Percentiles rank a stretch among this genome's conserved stretches.
phyloP scores from a whole-genome alignment of 2,329 filamentous ascomycete species.

The Diaporthe citri region DNA sequence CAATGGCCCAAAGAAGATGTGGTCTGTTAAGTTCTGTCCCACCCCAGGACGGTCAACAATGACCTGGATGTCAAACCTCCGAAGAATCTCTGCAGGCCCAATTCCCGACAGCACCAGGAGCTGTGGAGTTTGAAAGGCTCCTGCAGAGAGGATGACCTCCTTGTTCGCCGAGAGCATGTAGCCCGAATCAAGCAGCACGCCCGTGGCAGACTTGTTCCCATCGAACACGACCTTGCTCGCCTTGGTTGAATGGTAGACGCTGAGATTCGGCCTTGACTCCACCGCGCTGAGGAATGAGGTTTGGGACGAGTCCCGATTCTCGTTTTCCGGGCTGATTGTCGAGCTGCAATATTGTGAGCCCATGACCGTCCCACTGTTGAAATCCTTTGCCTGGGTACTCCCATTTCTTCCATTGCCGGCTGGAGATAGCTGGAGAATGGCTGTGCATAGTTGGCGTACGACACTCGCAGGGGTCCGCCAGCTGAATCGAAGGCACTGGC shows the following conservation, averaged over 20 bases:
- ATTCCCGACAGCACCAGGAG: constrained; percentile 46
- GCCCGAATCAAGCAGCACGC: not conserved
- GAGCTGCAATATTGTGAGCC: constrained; percentile 14
- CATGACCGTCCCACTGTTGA: not conserved
- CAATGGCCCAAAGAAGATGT: constrained; percentile 20
- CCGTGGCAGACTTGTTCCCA: constrained; percentile 22
- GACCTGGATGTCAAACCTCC: constrained; percentile 46
- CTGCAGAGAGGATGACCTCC: constrained; percentile 59
- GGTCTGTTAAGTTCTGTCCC: constrained; percentile 27
- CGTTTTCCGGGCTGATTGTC: not conserved
- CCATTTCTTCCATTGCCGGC: not conserved
- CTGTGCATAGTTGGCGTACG: constrained; percentile 12
- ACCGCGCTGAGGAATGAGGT: not conserved
- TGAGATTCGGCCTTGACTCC: not conserved
- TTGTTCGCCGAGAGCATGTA: constrained; percentile 19
- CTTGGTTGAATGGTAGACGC: constrained; percentile 3
- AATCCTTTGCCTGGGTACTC: not conserved
- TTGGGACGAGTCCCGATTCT: constrained; percentile 13
- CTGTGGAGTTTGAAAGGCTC: constrained; percentile 56
- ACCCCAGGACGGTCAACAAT: constrained; percentile 46
- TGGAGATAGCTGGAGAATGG: constrained; percentile 13
- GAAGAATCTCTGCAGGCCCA: constrained; percentile 40
- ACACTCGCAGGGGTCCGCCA: constrained; percentile 13
- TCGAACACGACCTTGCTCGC: constrained; percentile 7
- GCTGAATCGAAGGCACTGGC: not conserved